These are phyloP conservation scores for Pontederia paniculata DNA, from an alignment of 176 grass and related monocot species.

Conservation along the genomic window DNA sequence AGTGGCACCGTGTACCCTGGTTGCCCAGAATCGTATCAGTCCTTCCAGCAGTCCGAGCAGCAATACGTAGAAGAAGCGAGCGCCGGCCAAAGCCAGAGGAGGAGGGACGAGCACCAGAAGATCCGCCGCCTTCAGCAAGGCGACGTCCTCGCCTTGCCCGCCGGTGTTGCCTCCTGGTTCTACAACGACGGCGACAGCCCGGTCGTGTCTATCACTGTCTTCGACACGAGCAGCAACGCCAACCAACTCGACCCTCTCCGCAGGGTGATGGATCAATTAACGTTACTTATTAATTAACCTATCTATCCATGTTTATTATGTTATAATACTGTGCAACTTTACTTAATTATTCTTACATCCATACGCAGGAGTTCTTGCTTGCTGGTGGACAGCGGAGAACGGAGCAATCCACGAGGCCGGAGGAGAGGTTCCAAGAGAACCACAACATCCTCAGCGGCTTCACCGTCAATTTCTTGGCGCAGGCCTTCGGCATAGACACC, in stretches of 20 bases:
- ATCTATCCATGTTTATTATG: not conserved
- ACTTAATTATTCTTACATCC: no score
- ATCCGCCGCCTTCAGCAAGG: constrained; percentile 10
- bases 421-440: not conserved
- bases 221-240: constrained; percentile 21
- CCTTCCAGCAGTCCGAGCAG: not conserved
- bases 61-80: not conserved
- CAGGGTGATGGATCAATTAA: constrained; percentile 8
- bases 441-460: constrained; percentile 29
- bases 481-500: constrained; percentile 24
- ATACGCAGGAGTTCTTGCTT: constrained; percentile 22
- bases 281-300: not conserved
- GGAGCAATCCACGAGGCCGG: not conserved
- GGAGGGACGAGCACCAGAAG: constrained; percentile 23
- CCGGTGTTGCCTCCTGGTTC: constrained; percentile 29
- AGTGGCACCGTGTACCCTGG: not conserved
- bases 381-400: constrained; percentile 16
- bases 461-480: constrained; percentile 24
- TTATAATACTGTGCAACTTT: no score
- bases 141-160: constrained; percentile 27
- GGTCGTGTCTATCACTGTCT: constrained; percentile 24
- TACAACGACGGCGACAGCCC: constrained; percentile 32
- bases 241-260: constrained; percentile 31
- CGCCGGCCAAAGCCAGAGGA: not conserved
- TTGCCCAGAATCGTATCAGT: constrained; percentile 9